Evolutionary conservation across 768 basidiomycete species (phyloP), one percentile per base, ranked within the genome.

Genomic region (Mycena floridula): DNA sequence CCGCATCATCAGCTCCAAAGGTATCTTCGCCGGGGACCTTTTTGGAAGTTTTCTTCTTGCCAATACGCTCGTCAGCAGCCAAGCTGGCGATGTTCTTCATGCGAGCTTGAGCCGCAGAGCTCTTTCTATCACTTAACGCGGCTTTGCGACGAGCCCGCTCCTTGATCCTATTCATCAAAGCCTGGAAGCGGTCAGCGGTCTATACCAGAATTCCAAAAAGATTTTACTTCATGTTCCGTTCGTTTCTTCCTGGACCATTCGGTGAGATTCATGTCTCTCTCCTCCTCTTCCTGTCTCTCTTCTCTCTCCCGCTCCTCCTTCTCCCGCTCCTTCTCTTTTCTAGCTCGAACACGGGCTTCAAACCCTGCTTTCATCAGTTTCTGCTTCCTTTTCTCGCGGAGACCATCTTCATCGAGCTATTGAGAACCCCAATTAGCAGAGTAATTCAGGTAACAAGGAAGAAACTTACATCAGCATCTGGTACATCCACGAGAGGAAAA

Each of bases 41-140:
- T 43, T 88, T 80, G n/a, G n/a, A n/a, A n/a, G n/a, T n/a, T 59
- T 88, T 86, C 70, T 89, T 92, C 65, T 87, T 90, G 2, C 84
- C 69, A 11, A 85, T 74, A 2, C 83, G 75, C 35, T 90, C 88
- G 47, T 98, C 96, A 2, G 82, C 82, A 0, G 96, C 95, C 28
- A 99, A 69, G 37, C 79, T 85, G 1, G 95, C 91, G 26, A 99
- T 96, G 50, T 79, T 89, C 68, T 95, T 95, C 95, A 97, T 96
- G 51, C 94, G 70, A 24, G 86, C 89, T 62, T 98, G 96, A 0
- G 94, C 84, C 15, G 91, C 94, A 11, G 94, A 90, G 52, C 90
- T 92, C 66, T 97, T 96, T 42, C 96, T 70, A 60, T 99, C 93
- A 23, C 74, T 82, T 38, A 98, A 66, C 12, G 92, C 92, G 0